These are phyloP conservation scores for Arachnomyces sp. DNA, from an alignment of 2,329 filamentous ascomycete species.

Conservation along the genomic window DNA sequence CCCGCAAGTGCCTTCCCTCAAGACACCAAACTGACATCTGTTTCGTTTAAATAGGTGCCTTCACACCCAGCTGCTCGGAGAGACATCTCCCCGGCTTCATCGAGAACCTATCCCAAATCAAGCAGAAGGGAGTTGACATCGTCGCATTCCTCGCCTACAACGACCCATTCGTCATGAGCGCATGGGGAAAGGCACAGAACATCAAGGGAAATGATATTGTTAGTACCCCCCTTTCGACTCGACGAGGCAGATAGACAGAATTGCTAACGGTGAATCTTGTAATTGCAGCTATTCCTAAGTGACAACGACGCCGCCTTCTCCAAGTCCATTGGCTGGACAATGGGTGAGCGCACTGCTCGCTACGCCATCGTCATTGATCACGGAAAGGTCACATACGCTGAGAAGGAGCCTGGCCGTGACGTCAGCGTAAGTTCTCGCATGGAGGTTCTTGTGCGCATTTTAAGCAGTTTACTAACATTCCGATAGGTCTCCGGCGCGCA, in stretches of 20 bases:
- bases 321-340: conserved; percentile 67
- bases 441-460: neutral
- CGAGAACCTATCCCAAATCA: conserved; percentile 59
- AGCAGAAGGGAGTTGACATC: conserved; percentile 72
- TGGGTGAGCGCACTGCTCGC: conserved; percentile 64
- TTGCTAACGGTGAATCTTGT: conserved; percentile 8
- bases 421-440: conserved; percentile 17
- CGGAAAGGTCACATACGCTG: conserved; percentile 74
- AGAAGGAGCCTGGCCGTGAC: conserved; percentile 50
- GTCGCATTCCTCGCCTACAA: conserved; percentile 77
- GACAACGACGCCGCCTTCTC: conserved; percentile 67
- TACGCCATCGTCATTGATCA: conserved; percentile 77
- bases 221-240: conserved; percentile 19
- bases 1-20: neutral
- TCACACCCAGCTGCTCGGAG: conserved; percentile 79
- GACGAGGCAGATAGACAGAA: neutral
- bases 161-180: conserved; percentile 79
- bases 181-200: conserved; percentile 81
- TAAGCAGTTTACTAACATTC: neutral
- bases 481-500: conserved; percentile 32
- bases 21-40: neutral
- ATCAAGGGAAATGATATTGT: conserved; percentile 63
- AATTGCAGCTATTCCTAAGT: conserved; percentile 60
- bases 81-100: conserved; percentile 76
- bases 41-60: conserved; percentile 51